Evolutionary conservation across 768 basidiomycete species (phyloP).

Genomic region (Grammothele lineata): DNA sequence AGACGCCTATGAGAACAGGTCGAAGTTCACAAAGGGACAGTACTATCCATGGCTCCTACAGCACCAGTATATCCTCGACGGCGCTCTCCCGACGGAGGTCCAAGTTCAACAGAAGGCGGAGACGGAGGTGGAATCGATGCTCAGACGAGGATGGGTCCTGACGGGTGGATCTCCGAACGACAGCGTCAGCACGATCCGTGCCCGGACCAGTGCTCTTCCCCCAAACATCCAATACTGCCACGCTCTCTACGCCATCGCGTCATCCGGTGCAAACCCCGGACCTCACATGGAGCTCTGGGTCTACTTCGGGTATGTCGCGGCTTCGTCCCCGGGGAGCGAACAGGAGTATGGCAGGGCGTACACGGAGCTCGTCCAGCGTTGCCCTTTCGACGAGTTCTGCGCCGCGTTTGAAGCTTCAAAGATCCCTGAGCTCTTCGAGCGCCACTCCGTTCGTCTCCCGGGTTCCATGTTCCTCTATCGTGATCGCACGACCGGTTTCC

Average conservation of each 20-base stretch:
- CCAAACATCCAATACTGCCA: too few species aligned
- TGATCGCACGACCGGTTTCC: constrained; percentile 6
- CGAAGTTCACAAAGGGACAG: too few species aligned
- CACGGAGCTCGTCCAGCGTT: constrained; percentile 21
- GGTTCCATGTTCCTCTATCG: too few species aligned
- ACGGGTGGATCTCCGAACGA: too few species aligned
- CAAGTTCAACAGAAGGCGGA: too few species aligned
- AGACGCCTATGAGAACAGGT: too few species aligned
- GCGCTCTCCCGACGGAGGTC: too few species aligned
- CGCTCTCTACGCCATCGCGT: neutral
- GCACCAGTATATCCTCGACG: too few species aligned
- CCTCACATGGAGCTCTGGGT: constrained; percentile 3
- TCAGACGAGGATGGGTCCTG: neutral
- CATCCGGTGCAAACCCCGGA: neutral
- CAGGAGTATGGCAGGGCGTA: constrained; percentile 17
- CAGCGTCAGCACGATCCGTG: too few species aligned
- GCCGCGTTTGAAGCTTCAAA: constrained; percentile 22
- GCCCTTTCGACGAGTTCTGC: constrained; percentile 33
- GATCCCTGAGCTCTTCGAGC: constrained; percentile 13
- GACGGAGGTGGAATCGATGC: too few species aligned
- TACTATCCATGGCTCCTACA: too few species aligned
- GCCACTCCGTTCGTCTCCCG: neutral
- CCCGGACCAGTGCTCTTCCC: too few species aligned
- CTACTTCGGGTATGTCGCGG: constrained; percentile 3
- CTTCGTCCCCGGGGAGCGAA: constrained; percentile 8